Conservation (phyloP, 495 filamentous ascomycete genomes). For the Neurospora intermedia region DNA sequence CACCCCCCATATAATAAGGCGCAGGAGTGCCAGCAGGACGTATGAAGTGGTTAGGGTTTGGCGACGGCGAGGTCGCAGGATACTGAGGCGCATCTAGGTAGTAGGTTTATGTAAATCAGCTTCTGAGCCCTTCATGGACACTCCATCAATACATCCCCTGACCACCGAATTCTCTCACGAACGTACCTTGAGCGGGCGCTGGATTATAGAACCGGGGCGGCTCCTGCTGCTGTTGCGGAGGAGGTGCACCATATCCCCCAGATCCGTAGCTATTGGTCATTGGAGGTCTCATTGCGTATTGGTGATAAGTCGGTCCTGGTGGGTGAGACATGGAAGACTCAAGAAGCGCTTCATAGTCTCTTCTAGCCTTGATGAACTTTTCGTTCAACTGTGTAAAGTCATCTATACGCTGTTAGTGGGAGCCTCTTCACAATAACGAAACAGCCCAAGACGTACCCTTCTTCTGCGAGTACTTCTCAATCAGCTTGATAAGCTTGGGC, state of each 20-base stretch:
- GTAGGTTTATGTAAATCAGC: constrained; percentile 18
- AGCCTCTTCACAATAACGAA: too few relatives aligned
- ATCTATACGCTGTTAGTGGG: constrained; percentile 39
- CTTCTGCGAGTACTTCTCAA: constrained; percentile 98
- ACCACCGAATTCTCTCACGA: constrained; percentile 18
- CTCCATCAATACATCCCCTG: constrained; percentile 17
- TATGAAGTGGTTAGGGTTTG: constrained; percentile 31
- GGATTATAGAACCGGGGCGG: constrained; percentile 64
- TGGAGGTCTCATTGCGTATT: constrained; percentile 55
- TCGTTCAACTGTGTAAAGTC: constrained; percentile 98
- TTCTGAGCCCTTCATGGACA: constrained; percentile 1
- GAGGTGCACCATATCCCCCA: constrained; percentile 33
- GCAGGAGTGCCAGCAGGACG: constrained; percentile 21
- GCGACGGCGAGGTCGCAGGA: constrained; percentile 35
- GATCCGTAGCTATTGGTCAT: constrained; percentile 52
- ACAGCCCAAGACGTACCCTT: constrained; percentile 52
- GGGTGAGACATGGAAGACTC: constrained; percentile 93
- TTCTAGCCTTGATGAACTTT: constrained; percentile 96
- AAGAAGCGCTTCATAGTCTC: constrained; percentile 91
- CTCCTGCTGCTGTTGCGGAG: constrained; percentile 46
- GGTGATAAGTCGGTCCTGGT: constrained; percentile 51
- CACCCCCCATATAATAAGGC: constrained; percentile 36
- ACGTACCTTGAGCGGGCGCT: constrained; percentile 32
- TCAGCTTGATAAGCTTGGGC: constrained; percentile 94
- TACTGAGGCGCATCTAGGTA: constrained; percentile 27